These are phyloP conservation scores for Pleurotus citrinopileatus DNA, from an alignment of 768 basidiomycete genomes.

Conservation along the genomic window DNA sequence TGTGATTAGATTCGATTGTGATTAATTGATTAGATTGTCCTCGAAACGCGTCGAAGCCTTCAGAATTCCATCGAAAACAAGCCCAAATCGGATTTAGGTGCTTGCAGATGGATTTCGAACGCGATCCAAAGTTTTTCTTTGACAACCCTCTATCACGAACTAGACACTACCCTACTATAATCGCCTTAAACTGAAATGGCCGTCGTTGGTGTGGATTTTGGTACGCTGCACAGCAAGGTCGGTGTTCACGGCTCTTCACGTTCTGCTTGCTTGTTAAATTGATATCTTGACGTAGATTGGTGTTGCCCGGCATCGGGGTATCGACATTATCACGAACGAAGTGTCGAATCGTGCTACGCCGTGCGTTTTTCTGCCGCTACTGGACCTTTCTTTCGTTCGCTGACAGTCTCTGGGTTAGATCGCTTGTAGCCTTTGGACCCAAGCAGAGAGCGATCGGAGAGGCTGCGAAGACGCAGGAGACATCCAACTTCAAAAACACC, in stretches of 20 bases:
- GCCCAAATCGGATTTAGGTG: conserved; percentile 3
- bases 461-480: conserved; percentile 95
- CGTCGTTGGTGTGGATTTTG: conserved; percentile 95
- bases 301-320: conserved; percentile 92
- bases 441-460: conserved; percentile 93
- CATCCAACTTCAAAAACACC: conserved; percentile 97
- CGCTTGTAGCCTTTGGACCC: conserved; percentile 90
- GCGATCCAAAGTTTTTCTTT: background rate
- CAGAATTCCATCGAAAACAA: conserved; percentile 8
- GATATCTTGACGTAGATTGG: conserved; percentile 64
- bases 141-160: background rate
- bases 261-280: conserved; percentile 12
- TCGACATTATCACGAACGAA: conserved; percentile 98
- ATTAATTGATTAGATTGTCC: conserved; percentile 6
- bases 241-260: conserved; percentile 15
- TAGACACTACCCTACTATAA: background rate
- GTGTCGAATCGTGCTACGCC: conserved; percentile 96
- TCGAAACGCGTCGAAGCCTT: conserved; percentile 1
- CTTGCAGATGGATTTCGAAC: background rate
- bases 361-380: conserved; percentile 55
- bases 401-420: conserved; percentile 44
- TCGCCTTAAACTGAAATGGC: conserved; percentile 47
- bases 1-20: background rate
- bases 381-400: background rate
- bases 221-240: conserved; percentile 87